A percentile compares a stretch with the other conserved stretches of the same genome.
Conservation (phyloP, 108 stramenopile species). For the Discostella stelligeroides region DNA sequence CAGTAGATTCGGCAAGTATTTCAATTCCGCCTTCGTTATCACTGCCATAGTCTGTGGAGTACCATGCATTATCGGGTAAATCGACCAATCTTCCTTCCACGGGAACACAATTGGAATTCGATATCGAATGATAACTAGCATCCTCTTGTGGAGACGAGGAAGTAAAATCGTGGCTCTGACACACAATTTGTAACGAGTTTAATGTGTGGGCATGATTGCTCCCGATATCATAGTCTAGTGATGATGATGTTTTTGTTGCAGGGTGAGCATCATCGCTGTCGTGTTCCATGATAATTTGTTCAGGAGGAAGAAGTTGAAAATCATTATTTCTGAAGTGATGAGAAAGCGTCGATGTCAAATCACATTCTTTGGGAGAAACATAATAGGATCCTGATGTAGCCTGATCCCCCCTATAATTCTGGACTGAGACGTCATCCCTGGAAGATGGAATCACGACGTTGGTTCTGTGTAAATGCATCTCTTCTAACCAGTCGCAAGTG, state of each 20-base stretch:
- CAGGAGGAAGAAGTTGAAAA: neutral
- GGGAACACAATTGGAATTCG: slow-evolving; percentile 2
- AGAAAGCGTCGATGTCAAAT: neutral
- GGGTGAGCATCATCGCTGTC: neutral
- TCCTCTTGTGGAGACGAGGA: neutral
- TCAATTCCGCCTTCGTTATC: slow-evolving; percentile 15
- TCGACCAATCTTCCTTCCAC: slow-evolving; percentile 10
- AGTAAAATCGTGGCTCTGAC: neutral
- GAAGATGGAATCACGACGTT: too few relatives aligned
- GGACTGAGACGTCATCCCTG: neutral
- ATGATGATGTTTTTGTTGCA: too few relatives aligned
- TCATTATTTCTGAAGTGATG: neutral
- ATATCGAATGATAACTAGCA: neutral
- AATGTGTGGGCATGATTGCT: neutral
- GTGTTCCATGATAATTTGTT: neutral
- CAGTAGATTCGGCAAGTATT: slow-evolving; percentile 14
- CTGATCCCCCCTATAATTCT: too few relatives aligned
- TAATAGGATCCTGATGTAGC: neutral
- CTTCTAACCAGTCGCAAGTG: slow-evolving; percentile 2
- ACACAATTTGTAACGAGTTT: neutral
- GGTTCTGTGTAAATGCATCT: neutral
- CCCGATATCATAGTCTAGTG: slow-evolving; percentile 10
- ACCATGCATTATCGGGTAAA: neutral
- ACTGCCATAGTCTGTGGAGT: neutral
- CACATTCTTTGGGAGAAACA: neutral